Base-by-base conservation (phyloP, 1,284 basidiomycete species). In the Cystodermella granulosa region DNA sequence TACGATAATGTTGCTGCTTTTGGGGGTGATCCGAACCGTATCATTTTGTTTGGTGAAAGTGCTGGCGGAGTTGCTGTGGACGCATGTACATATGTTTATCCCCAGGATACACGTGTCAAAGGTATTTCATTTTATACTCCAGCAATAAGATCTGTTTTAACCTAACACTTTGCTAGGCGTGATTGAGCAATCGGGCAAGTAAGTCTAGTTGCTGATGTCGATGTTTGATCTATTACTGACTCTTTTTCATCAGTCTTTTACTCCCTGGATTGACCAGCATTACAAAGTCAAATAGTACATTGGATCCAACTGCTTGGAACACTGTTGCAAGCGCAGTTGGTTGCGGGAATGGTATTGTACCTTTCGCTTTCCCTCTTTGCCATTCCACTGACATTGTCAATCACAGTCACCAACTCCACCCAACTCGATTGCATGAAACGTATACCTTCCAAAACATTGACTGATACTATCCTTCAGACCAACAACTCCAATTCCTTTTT, bases 161-260 rank as follows among this genome's bases (percentile, higher is more conserved):
- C 18, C 18, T 8, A 37, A 11, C 11, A 18, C 43, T 26, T 38
- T 40, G 37, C 16, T 31, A 66, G 65, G 66, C 26, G 51, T 67
- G 15, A 67, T 69, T 24, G 55, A 65, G 43, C 54, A 66, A 47
- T 67, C 65, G 13, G 66, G 66, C 54, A 67, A 53, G 66, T 63
- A 42, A 24, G 54, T 48, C 4, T n/a, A 11, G 3, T 39, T 8
- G 26, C 26, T 31, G 26, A 31, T 8, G n/a, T 8, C 26, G 26
- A 39, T 22, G 14, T 26, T 13, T 26, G 15, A 8, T 43, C 16
- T 46, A 24, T 8, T 21, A 6, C n/a, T 14, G 46, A 24, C n/a
- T 47, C 37, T 24, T 43, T 24, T 24, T 16, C 17, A 11, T 44
- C 34, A n/a, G 39, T 26, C 15, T 40, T 22, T 17, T 39, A 6